These are phyloP conservation scores for Rubus idaeus DNA, from an alignment of 306 rosid species.

Conservation along the genomic window DNA sequence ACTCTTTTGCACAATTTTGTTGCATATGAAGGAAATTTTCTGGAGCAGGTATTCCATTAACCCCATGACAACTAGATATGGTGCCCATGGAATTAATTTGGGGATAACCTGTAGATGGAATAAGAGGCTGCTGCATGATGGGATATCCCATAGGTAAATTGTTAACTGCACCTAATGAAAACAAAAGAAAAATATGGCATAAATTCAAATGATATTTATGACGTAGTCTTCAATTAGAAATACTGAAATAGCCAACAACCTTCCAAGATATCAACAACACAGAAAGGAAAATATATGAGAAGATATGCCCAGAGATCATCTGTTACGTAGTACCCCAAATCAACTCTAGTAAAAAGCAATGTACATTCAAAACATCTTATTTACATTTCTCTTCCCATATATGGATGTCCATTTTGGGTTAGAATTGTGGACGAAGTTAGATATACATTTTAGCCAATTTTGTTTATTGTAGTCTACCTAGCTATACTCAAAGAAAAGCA, in stretches of 20 bases:
- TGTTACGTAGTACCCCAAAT: background rate
- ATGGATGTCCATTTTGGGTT: too few relatives aligned
- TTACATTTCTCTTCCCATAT: background rate
- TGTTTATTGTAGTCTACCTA: too few relatives aligned
- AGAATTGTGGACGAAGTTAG: too few relatives aligned
- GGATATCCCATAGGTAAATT: background rate
- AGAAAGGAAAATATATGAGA: background rate
- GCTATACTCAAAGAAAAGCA: too few relatives aligned
- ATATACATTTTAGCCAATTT: too few relatives aligned
- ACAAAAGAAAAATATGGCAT: background rate
- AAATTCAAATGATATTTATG: background rate
- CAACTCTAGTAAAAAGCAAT: background rate
- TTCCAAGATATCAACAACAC: background rate
- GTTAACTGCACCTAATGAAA: slow-evolving; percentile 2
- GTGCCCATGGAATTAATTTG: slow-evolving; percentile 3
- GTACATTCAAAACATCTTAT: background rate
- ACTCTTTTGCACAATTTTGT: slow-evolving; percentile 6
- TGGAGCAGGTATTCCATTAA: background rate
- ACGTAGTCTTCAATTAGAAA: background rate
- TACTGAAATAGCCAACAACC: background rate
- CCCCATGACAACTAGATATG: background rate
- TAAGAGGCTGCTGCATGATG: slow-evolving; percentile 1
- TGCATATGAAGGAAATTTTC: slow-evolving; percentile 18
- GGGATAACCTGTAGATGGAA: slow-evolving; percentile 9
- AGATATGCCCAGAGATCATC: background rate